Conservation (phyloP, 1,284 basidiomycete species). For the Ustilago lituana region DNA sequence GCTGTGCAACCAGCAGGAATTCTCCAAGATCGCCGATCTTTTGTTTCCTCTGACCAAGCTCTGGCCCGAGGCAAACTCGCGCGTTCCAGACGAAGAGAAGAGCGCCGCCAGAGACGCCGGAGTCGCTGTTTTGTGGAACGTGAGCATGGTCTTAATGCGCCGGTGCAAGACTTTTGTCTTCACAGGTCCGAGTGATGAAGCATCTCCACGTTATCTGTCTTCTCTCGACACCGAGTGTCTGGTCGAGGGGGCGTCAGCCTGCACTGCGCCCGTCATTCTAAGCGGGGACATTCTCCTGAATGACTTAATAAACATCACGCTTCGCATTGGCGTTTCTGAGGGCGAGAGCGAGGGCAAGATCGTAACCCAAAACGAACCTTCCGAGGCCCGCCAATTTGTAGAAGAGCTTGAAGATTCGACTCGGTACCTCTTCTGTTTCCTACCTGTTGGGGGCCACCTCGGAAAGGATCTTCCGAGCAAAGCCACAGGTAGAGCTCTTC, state of each 20-base stretch:
- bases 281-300: constrained; percentile 9
- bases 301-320: background rate
- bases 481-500: background rate
- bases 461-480: no score
- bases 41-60: constrained; percentile 18
- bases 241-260: background rate
- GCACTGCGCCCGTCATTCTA: background rate
- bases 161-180: background rate
- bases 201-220: no score
- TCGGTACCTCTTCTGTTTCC: constrained; percentile 13
- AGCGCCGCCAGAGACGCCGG: constrained; percentile 4
- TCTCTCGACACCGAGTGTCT: background rate
- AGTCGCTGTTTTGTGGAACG: constrained; percentile 14
- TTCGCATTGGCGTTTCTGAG: background rate
- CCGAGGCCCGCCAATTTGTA: constrained; percentile 9
- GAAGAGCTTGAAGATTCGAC: constrained; percentile 12
- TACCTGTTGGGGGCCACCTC: no score
- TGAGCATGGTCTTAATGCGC: constrained; percentile 14
- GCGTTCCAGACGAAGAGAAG: background rate
- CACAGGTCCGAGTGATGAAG: no score
- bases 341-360: no score
- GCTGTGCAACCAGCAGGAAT: background rate
- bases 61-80: constrained; percentile 8
- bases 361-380: background rate
- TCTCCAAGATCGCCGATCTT: constrained; percentile 2